phyloP scores from a whole-genome alignment of 1,284 basidiomycete species.

The Rhodotorula sp. region DNA sequence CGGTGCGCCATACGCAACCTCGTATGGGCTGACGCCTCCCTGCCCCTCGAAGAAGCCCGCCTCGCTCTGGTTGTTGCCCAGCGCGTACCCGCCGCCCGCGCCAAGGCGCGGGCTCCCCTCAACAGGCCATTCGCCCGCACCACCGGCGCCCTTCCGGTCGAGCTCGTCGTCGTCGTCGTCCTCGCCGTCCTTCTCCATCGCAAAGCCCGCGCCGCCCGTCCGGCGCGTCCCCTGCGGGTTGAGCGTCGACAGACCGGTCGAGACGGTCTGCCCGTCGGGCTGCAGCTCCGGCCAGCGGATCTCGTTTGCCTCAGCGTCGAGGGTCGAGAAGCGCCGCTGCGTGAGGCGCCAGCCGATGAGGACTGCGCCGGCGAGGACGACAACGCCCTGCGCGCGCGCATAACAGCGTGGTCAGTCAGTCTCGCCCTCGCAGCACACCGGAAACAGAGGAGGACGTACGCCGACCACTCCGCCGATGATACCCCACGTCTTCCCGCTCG shows the following conservation, averaged over 20 bases:
- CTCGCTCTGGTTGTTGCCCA: neutral
- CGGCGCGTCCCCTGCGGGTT: slow-evolving; percentile 45
- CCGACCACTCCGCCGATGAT: slow-evolving; percentile 46
- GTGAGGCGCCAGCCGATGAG: slow-evolving; percentile 43
- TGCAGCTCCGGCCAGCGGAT: slow-evolving; percentile 47
- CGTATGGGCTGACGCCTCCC: neutral
- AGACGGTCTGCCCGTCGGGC: slow-evolving; percentile 35
- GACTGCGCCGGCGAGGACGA: slow-evolving; percentile 35
- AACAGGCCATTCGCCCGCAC: neutral
- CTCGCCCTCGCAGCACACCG: neutral
- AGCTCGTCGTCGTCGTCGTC: slow-evolving; percentile 23
- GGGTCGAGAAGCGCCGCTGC: slow-evolving; percentile 43
- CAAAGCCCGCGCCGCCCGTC: slow-evolving; percentile 41
- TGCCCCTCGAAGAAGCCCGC: neutral
- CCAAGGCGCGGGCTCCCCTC: slow-evolving; percentile 7
- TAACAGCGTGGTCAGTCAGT: neutral
- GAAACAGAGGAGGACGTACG: slow-evolving; percentile 5
- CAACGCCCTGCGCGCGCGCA: slow-evolving; percentile 33
- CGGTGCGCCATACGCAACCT: neutral
- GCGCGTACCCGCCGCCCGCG: neutral
- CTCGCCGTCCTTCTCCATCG: slow-evolving; percentile 41
- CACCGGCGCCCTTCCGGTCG: neutral
- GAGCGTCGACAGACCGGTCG: slow-evolving; percentile 31
- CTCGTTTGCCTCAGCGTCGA: slow-evolving; percentile 41
- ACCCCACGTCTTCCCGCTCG: slow-evolving; percentile 43